Base-by-base conservation (phyloP, 176 grass and related monocot species). In the Cenchrus purpureus region DNA sequence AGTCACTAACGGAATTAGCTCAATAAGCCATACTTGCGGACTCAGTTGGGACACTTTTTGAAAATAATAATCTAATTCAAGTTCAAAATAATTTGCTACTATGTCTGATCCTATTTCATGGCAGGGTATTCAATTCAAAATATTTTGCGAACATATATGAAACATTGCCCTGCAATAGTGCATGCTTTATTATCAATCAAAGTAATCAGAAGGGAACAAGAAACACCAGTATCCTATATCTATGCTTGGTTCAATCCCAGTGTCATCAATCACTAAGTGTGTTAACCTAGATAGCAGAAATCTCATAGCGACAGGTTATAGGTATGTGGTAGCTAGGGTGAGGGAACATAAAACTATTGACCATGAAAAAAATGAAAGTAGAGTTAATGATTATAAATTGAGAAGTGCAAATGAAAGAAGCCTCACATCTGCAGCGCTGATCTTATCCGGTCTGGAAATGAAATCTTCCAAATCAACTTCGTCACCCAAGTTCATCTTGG, bases 381-480 rank as follows among this genome's bases (percentile, higher is more conserved):
- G 7, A 85, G 17, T 12, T 49, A 19, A 51, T 65, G 12, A 20
- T 12, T 65, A 40, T 40, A 60, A 43, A 22, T 61, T 14, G 20
- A 40, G 51, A 70, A 51, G 6, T 46, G 12, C 62, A 25, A 56
- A 70, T 44, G 55, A 48, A 79, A 78, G 59, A 54, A 60, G 45
- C 28, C 91, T 94, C 53, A 98, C 97, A 84, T 99, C 93, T 80
- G 93, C 97, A 82, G 93, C 97, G 84, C 91, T 99, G 67, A 99
- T 99, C 93, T 96, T 99, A 79, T 99, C 97, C 6, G 97, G 93
- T 90, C 93, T 88, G 52, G 86, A 96, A 14, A 99, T 91, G 83
- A 95, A 96, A 87, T 99, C 97, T 89, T 99, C 93, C 90, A 99
- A 91, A 79, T 99, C 97, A 29, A 99, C 93, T 75, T 96, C 97